Percentiles rank a stretch among this genome's conserved stretches.
Evolutionary conservation across 106 monocot species (phyloP).

Genomic region (Allium sativum): DNA sequence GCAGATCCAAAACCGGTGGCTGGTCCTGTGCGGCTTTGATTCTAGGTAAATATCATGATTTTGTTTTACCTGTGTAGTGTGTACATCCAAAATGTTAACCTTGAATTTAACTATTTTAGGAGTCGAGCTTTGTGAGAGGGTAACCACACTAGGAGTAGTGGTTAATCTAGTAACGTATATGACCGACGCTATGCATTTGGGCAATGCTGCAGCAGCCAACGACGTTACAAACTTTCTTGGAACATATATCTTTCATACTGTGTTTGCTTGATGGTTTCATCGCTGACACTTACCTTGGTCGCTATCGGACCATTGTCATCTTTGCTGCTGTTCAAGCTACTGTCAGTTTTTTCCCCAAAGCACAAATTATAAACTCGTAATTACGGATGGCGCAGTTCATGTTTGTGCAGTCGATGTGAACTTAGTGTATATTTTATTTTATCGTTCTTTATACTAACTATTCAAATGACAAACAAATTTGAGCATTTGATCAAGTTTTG

Average conservation of each 20-base stretch:
- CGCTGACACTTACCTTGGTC: constrained; percentile 27
- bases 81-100: neutral
- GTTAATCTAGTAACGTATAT: constrained; percentile 64
- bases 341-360: constrained; percentile 3
- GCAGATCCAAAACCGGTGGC: constrained; percentile 42
- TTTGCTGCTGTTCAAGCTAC: constrained; percentile 48
- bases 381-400: no score
- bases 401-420: no score
- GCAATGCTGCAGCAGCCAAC: constrained; percentile 54
- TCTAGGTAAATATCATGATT: constrained; percentile 25
- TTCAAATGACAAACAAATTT: no score
- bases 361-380: neutral
- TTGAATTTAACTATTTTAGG: constrained; percentile 6
- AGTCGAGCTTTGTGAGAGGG: constrained; percentile 60
- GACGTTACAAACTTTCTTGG: constrained; percentile 27
- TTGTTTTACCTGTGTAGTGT: neutral
- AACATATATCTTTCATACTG: constrained; percentile 59
- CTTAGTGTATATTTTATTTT: no score
- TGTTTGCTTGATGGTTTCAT: constrained; percentile 56
- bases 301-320: constrained; percentile 63
- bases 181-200: constrained; percentile 57
- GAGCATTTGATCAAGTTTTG: no score
- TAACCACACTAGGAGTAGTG: constrained; percentile 53
- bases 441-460: no score
- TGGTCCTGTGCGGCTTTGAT: constrained; percentile 58